Evolutionary conservation across 1,284 basidiomycete genomes (phyloP).

Genomic region (Ceraceosorus guamensis): DNA sequence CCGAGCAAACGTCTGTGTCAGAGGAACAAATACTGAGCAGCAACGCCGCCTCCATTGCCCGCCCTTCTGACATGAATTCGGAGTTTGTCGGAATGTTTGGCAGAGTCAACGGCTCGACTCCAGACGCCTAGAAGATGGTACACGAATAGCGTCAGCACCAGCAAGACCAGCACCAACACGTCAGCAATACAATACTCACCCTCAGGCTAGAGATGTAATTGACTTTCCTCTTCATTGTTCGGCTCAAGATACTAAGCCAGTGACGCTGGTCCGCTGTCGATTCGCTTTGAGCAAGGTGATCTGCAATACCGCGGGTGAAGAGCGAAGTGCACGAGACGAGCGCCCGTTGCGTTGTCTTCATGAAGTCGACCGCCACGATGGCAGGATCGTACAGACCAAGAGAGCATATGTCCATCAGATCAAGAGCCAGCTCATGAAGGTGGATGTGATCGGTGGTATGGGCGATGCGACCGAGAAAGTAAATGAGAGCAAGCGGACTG

Average conservation of each 20-base stretch:
- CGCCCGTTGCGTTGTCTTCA: background rate
- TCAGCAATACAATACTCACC: no score
- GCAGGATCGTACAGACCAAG: background rate
- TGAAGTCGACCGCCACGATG: background rate
- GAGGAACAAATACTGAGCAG: slow-evolving; percentile 35
- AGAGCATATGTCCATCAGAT: background rate
- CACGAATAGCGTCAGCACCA: no score
- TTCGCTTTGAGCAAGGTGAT: slow-evolving; percentile 20
- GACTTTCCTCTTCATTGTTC: background rate
- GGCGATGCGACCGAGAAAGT: slow-evolving; percentile 14
- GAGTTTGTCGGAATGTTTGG: background rate
- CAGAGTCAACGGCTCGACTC: background rate
- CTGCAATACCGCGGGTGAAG: slow-evolving; percentile 21
- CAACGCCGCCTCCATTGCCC: slow-evolving; percentile 5
- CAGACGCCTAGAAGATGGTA: no score
- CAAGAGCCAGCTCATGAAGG: slow-evolving; percentile 1
- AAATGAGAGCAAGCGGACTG: slow-evolving; percentile 21
- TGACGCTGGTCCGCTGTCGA: slow-evolving; percentile 24
- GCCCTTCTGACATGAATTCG: slow-evolving; percentile 1
- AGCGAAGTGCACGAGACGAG: slow-evolving; percentile 18
- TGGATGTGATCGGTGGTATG: slow-evolving; percentile 10
- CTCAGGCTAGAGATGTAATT: background rate
- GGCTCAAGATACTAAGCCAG: slow-evolving; percentile 8
- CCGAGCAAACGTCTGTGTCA: slow-evolving; percentile 36
- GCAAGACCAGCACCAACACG: no score